Evolutionary conservation across 306 rosid genomes (phyloP).

Genomic region (Medicago truncatula): DNA sequence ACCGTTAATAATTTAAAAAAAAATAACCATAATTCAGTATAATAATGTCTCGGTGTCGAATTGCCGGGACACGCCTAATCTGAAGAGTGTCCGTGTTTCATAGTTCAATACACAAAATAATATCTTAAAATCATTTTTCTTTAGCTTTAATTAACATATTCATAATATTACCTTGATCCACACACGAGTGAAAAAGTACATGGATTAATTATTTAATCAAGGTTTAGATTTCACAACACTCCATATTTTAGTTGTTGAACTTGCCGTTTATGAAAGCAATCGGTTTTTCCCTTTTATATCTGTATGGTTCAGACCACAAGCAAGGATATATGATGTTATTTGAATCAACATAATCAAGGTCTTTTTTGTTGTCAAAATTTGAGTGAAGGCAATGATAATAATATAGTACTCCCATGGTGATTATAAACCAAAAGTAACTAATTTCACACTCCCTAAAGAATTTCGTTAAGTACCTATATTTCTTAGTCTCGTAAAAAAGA

Average conservation of each 20-base stretch:
- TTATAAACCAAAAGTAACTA: no score
- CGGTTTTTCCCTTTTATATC: conserved; percentile 1
- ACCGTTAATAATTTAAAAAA: no score
- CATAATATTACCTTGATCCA: neutral
- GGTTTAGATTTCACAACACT: conserved; percentile 43
- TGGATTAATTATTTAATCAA: conserved; percentile 30
- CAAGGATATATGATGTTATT: neutral
- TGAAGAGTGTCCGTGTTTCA: no score
- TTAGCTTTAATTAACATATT: neutral
- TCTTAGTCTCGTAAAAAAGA: no score
- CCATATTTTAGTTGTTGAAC: conserved; percentile 11
- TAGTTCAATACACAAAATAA: no score
- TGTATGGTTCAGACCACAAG: neutral
- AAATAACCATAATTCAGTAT: no score
- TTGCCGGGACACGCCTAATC: no score
- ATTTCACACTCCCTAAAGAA: no score
- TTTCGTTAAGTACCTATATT: no score
- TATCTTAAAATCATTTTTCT: no score
- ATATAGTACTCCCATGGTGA: no score
- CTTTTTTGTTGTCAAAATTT: neutral
- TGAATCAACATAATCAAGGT: conserved; percentile 3
- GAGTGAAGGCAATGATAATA: neutral
- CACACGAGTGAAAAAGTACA: conserved; percentile 16
- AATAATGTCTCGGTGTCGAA: no score
- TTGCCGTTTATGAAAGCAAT: conserved; percentile 38